Evolutionary conservation across 129 eudicot genomes (phyloP).

Genomic region (Saussurea involucrata): DNA sequence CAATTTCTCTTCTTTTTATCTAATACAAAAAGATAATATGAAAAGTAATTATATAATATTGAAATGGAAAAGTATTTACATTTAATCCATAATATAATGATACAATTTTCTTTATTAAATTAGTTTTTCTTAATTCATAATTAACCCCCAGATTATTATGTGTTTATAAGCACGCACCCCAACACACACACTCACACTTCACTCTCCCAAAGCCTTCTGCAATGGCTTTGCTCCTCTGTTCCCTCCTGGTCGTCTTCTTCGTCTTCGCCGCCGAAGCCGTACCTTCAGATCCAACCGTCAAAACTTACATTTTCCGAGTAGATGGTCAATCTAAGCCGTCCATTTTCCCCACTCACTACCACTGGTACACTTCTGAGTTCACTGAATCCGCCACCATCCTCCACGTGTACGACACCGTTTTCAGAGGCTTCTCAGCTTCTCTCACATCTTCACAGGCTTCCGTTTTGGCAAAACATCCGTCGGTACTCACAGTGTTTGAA

Average conservation of each 20-base stretch:
- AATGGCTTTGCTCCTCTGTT: slow-evolving; percentile 20
- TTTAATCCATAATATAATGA: too few species aligned
- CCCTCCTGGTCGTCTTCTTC: slow-evolving; percentile 25
- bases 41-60: too few species aligned
- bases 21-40: too few species aligned
- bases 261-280: slow-evolving; percentile 17
- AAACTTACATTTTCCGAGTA: slow-evolving; percentile 72
- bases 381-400: slow-evolving; percentile 49
- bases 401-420: slow-evolving; percentile 77
- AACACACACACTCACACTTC: slow-evolving; percentile 19
- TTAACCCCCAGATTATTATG: slow-evolving; percentile 7
- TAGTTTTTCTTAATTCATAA: not conserved
- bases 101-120: not conserved
- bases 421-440: slow-evolving; percentile 81
- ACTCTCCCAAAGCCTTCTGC: slow-evolving; percentile 25
- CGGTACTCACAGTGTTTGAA: slow-evolving; percentile 55
- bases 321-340: slow-evolving; percentile 62
- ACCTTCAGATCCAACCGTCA: slow-evolving; percentile 32
- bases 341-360: slow-evolving; percentile 73
- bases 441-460: slow-evolving; percentile 46
- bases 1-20: too few species aligned
- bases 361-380: slow-evolving; percentile 87
- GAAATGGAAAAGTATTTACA: too few species aligned
- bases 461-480: slow-evolving; percentile 38
- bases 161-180: slow-evolving; percentile 25